Conservation (phyloP, 202 grass and related monocot species). For the Sporobolus alterniflorus region DNA sequence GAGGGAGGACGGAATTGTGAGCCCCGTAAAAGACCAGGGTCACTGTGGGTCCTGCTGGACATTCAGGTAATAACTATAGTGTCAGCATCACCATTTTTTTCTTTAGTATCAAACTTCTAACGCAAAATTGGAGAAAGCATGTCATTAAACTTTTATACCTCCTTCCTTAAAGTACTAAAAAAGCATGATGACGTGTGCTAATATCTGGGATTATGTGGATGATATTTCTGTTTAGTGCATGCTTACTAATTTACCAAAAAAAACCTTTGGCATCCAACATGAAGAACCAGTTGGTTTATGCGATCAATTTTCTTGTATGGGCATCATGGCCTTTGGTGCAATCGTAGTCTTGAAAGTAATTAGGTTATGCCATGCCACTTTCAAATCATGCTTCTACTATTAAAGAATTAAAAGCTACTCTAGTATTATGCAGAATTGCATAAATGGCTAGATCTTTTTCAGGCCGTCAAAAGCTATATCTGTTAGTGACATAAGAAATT, state of each 20-base stretch:
- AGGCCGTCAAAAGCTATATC: not conserved
- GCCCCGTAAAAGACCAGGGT: conserved; percentile 91
- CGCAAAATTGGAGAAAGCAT: not conserved
- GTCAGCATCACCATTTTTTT: not conserved
- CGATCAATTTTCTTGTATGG: not conserved
- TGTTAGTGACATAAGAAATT: not conserved
- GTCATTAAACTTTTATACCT: not conserved
- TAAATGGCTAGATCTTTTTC: no score
- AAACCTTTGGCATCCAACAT: not conserved
- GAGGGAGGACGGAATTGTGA: conserved; percentile 94
- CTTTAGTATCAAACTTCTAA: not conserved
- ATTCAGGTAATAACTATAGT: conserved; percentile 67
- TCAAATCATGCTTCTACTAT: conserved; percentile 11
- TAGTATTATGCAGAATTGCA: not conserved
- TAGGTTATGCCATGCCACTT: not conserved
- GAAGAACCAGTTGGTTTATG: conserved; percentile 14
- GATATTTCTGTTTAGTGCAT: conserved; percentile 15
- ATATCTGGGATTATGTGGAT: not conserved
- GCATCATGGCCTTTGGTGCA: conserved; percentile 19
- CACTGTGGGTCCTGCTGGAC: conserved; percentile 97
- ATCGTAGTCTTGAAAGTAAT: conserved; percentile 38
- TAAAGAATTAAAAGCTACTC: conserved; percentile 22
- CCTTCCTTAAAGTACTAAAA: not conserved
- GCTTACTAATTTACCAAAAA: conserved; percentile 2
- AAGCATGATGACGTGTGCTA: not conserved